phyloP scores from a whole-genome alignment of 1,139 yeast genomes.

The Kurtzmaniella quercitrusa region DNA sequence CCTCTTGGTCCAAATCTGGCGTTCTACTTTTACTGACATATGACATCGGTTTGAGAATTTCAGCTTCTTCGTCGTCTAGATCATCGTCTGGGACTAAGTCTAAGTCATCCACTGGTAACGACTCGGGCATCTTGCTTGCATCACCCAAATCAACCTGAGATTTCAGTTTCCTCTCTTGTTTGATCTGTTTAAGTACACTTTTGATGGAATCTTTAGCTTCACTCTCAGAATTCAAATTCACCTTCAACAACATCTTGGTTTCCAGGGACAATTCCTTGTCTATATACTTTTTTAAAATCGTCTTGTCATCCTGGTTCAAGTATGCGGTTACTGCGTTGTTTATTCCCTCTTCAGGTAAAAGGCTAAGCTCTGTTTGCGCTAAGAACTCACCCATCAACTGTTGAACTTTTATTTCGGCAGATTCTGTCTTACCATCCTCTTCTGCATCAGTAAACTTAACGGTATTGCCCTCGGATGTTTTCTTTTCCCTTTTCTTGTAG shows the following conservation, averaged over 20 bases:
- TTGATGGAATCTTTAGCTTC: conserved; percentile 22
- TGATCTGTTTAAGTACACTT: conserved; percentile 22
- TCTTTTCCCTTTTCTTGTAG: conserved; percentile 39
- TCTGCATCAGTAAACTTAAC: conserved; percentile 14
- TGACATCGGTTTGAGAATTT: background rate
- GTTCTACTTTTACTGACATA: background rate
- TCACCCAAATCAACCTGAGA: background rate
- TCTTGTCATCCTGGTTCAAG: conserved; percentile 80
- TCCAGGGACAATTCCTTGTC: conserved; percentile 63
- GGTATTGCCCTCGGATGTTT: conserved; percentile 16
- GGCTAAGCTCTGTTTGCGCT: conserved; percentile 56
- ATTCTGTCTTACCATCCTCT: conserved; percentile 18
- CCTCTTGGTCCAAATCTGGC: background rate
- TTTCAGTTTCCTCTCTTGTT: conserved; percentile 11
- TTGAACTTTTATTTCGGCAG: conserved; percentile 47
- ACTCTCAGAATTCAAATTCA: conserved; percentile 33
- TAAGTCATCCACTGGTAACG: background rate
- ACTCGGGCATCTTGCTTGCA: background rate
- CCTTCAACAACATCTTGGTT: conserved; percentile 48
- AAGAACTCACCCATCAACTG: conserved; percentile 59
- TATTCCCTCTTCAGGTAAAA: conserved; percentile 76
- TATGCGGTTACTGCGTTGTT: conserved; percentile 67
- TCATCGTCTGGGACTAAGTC: background rate
- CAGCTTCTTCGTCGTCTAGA: background rate
- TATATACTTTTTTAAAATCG: conserved; percentile 64